Base-by-base conservation (phyloP, 1,284 basidiomycete genomes). In the Exobasidium rhododendri region DNA sequence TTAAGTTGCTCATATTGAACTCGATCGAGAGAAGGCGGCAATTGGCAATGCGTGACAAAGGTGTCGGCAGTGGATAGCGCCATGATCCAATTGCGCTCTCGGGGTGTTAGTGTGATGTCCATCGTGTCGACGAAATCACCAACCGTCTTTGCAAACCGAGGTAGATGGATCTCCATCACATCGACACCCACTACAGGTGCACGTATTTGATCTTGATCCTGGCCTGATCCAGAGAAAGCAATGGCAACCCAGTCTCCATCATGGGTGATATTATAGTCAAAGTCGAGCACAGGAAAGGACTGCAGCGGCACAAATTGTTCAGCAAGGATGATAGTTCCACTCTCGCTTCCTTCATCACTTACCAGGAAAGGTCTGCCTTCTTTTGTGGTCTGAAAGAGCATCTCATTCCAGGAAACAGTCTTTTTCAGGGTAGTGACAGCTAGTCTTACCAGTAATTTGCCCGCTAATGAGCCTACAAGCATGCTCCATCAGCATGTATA, bases 181-280 rank as follows among this genome's bases (percentile, higher is more conserved):
- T 79, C 77, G 14, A 70, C 62, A 2, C 77, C 77, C 1, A 78
- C 66, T 17, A 24, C 14, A 20, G 47, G 47, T 26, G 50, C n/a
- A 11, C 10, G 35, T 49, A 2, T 1, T 26, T 2, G 58, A 31
- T 40, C 10, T 40, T 17, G 35, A 24, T 35, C 14, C n/a, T 2
- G 32, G 32, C 28, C 55, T 10, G 14, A n/a, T 7, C 1, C 20
- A 30, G 57, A 47, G 43, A 71, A 71, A 5, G 74, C 75, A 56
- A 79, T 55, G 0, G 73, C 69, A 22, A 79, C 71, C 74, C 74
- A 79, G 32, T 77, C 68, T 14, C 61, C 61, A 45, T 79, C 77
- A 52, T 79, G 77, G 11, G 74, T 67, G 26, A 78, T 55, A 58
- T 79, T 79, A 59, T 65, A 75, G 61, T 78, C 77, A 20, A 70